Percentiles rank a stretch among this genome's conserved stretches.
phyloP scores from a whole-genome alignment of 495 filamentous ascomycete species.

The Penicillium herquei region DNA sequence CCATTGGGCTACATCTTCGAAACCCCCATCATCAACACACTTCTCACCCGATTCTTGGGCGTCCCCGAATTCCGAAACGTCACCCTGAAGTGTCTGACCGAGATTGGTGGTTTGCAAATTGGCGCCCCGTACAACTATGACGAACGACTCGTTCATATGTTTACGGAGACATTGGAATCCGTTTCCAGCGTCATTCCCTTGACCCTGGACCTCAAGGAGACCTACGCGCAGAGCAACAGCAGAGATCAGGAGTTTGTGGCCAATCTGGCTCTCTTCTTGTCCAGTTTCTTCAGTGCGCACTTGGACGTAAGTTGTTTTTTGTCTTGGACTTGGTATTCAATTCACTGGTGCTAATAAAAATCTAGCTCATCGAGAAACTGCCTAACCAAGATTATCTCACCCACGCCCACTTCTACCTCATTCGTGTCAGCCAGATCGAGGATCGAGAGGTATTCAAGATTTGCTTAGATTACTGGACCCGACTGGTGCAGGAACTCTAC shows the following conservation, averaged over 20 bases:
- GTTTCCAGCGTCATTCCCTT: conserved; percentile 90
- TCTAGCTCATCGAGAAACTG: conserved; percentile 87
- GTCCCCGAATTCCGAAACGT: conserved; percentile 92
- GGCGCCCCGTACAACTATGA: conserved; percentile 80
- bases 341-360: no score
- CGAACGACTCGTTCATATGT: conserved; percentile 94
- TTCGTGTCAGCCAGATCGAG: conserved; percentile 96
- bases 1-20: conserved; percentile 98
- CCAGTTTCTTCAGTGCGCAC: conserved; percentile 92
- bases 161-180: conserved; percentile 86
- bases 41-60: conserved; percentile 85
- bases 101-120: conserved; percentile 88
- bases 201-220: conserved; percentile 80
- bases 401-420: conserved; percentile 96
- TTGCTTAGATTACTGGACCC: conserved; percentile 98
- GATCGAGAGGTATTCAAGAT: conserved; percentile 99
- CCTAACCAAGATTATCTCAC: conserved; percentile 91
- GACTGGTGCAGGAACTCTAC: conserved; percentile 95
- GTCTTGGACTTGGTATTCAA: no score
- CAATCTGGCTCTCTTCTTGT: conserved; percentile 92
- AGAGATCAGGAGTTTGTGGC: conserved; percentile 97
- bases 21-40: conserved; percentile 90
- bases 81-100: conserved; percentile 93
- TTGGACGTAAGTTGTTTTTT: conserved; percentile 62
- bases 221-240: conserved; percentile 85